Percentiles rank a stretch among this genome's conserved stretches.
Evolutionary conservation across 345 rosid species (phyloP).

Genomic region (Eucalyptus curtisii): DNA sequence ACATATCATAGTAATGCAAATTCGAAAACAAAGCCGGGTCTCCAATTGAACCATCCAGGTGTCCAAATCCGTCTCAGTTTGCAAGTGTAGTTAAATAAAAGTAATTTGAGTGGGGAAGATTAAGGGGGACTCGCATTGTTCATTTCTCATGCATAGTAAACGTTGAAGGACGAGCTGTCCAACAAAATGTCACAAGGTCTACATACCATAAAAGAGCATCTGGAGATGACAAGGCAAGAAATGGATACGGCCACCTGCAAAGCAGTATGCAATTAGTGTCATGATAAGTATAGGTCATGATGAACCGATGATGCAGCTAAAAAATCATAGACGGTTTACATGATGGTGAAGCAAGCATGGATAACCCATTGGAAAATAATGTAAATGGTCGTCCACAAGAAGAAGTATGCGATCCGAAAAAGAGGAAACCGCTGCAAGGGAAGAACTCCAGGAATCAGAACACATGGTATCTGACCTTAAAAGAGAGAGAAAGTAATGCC

Average conservation of each 20-base stretch:
- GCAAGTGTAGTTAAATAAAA: not conserved
- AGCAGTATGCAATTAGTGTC: not conserved
- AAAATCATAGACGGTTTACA: slow-evolving; percentile 20
- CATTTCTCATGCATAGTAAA: not conserved
- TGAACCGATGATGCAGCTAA: not conserved
- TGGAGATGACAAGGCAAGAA: slow-evolving; percentile 77
- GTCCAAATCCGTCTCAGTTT: not conserved
- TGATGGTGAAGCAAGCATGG: slow-evolving; percentile 49
- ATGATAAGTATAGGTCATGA: not conserved
- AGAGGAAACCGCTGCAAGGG: slow-evolving; percentile 64
- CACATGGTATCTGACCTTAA: not conserved
- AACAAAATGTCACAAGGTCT: not conserved
- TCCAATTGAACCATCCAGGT: not conserved
- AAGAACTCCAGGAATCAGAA: not conserved
- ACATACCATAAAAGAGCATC: slow-evolving; percentile 78
- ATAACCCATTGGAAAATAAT: slow-evolving; percentile 78
- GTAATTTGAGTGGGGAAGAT: not conserved
- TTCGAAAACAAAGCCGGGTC: not conserved
- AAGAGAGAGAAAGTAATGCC: not conserved
- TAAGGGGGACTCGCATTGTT: not conserved
- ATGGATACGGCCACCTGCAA: slow-evolving; percentile 97
- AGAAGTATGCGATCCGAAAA: slow-evolving; percentile 85
- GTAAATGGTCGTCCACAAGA: slow-evolving; percentile 70
- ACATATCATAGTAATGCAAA: not conserved
- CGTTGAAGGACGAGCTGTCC: not conserved